Evolutionary conservation across 1,139 yeast genomes (phyloP).

Genomic region (Hemisphaericaspora xylanilytica): DNA sequence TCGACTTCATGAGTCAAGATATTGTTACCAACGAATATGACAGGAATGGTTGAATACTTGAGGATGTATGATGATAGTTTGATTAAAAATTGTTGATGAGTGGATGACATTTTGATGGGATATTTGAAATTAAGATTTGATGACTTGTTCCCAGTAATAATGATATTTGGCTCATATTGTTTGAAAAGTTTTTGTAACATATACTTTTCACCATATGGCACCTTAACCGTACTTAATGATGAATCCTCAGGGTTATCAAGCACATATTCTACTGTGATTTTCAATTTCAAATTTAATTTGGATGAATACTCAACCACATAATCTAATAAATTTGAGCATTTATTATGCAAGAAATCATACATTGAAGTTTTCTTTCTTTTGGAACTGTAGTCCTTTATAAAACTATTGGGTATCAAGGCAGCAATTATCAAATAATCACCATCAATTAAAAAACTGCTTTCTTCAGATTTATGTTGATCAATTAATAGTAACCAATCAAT

Average conservation of each 20-base stretch:
- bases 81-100: conserved; percentile 25
- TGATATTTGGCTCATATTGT: conserved; percentile 43
- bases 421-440: conserved; percentile 42
- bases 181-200: conserved; percentile 37
- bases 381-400: conserved; percentile 19
- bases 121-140: conserved; percentile 45
- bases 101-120: conserved; percentile 29
- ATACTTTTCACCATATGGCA: conserved; percentile 28
- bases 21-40: conserved; percentile 36
- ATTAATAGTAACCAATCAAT: conserved; percentile 36
- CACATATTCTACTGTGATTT: conserved; percentile 56
- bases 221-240: conserved; percentile 8
- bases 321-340: conserved; percentile 39
- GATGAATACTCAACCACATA: conserved; percentile 29
- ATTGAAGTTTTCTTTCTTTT: conserved; percentile 14
- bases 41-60: conserved; percentile 43
- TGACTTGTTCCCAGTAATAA: conserved; percentile 40
- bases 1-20: conserved; percentile 7
- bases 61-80: conserved; percentile 40
- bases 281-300: conserved; percentile 31
- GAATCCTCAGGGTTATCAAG: conserved; percentile 20
- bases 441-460: conserved; percentile 28
- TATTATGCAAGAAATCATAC: conserved; percentile 34
- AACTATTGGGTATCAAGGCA: conserved; percentile 35
- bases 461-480: conserved; percentile 11